Conservation (phyloP, 352 stramenopile genomes). For the Pythium myriotylum region DNA sequence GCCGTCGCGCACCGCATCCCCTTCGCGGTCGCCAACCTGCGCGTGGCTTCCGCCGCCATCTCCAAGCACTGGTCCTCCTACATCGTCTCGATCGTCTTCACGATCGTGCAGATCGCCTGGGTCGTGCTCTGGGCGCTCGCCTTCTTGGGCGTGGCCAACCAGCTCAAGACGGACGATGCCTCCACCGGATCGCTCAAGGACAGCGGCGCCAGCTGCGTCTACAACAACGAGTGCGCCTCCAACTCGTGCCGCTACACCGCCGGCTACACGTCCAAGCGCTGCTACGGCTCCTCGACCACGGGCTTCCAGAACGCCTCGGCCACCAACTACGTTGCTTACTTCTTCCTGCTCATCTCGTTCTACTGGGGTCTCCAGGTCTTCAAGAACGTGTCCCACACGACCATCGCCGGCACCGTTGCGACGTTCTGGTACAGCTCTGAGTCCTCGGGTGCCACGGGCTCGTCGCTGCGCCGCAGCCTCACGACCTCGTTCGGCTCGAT, state of each 20-base stretch:
- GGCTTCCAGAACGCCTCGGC: slow-evolving; percentile 41
- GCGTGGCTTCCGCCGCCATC: slow-evolving; percentile 87
- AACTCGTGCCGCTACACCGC: slow-evolving; percentile 33
- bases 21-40: slow-evolving; percentile 93
- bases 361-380: slow-evolving; percentile 94
- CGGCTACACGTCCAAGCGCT: slow-evolving; percentile 17
- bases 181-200: slow-evolving; percentile 8
- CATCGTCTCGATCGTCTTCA: slow-evolving; percentile 82
- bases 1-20: slow-evolving; percentile 90
- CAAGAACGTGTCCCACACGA: slow-evolving; percentile 94
- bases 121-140: slow-evolving; percentile 88
- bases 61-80: slow-evolving; percentile 90
- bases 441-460: slow-evolving; percentile 79
- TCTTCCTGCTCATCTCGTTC: slow-evolving; percentile 92
- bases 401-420: slow-evolving; percentile 91
- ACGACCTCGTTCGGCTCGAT: slow-evolving; percentile 96
- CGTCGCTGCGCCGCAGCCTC: slow-evolving; percentile 79
- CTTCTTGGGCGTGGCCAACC: slow-evolving; percentile 86
- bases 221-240: slow-evolving; percentile 42
- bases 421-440: slow-evolving; percentile 95
- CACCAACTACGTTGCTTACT: slow-evolving; percentile 53
- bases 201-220: slow-evolving; percentile 26
- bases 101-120: slow-evolving; percentile 91
- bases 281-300: slow-evolving; percentile 26
- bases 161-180: slow-evolving; percentile 48